These are phyloP conservation scores for Linnemannia schmuckeri DNA, from an alignment of 192 early-diverging fungal genomes.

Conservation along the genomic window DNA sequence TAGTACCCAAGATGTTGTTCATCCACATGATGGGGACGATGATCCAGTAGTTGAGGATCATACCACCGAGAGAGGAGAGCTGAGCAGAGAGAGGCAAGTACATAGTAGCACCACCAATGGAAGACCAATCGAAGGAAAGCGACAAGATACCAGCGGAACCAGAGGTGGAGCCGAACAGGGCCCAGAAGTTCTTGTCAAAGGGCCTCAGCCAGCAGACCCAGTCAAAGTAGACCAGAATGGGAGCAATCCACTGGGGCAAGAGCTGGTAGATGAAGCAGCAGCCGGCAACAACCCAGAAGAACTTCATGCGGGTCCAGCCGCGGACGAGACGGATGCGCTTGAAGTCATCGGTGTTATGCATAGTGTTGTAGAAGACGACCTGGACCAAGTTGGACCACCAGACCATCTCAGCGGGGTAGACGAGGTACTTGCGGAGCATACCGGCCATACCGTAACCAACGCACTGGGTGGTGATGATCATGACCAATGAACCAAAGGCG, in stretches of 20 bases:
- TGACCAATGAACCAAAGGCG: slow-evolving; percentile 19
- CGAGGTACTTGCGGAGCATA: slow-evolving; percentile 71
- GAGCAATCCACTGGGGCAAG: slow-evolving; percentile 44
- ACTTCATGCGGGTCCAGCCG: slow-evolving; percentile 41
- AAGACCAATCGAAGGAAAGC: slow-evolving; percentile 53
- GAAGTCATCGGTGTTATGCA: slow-evolving; percentile 49
- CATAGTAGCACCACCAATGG: slow-evolving; percentile 24
- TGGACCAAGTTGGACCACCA: slow-evolving; percentile 86
- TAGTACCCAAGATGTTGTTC: slow-evolving; percentile 42
- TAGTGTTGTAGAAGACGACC: slow-evolving; percentile 62
- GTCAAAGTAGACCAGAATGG: slow-evolving; percentile 41
- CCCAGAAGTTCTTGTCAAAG: slow-evolving; percentile 36
- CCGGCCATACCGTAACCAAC: slow-evolving; percentile 52
- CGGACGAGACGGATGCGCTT: slow-evolving; percentile 12
- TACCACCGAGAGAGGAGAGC: slow-evolving; percentile 5
- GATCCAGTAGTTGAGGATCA: slow-evolving; percentile 51
- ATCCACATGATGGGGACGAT: slow-evolving; percentile 45
- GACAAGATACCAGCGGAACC: slow-evolving; percentile 57
- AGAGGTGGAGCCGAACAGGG: slow-evolving; percentile 56
- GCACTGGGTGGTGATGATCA: slow-evolving; percentile 45
- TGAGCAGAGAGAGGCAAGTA: slow-evolving; percentile 15
- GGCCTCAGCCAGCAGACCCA: slow-evolving; percentile 44
- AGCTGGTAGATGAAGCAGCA: slow-evolving; percentile 67
- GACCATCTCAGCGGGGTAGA: slow-evolving; percentile 86
- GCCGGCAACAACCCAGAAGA: slow-evolving; percentile 57